Percentiles rank a stretch among this genome's conserved stretches.
Conservation (phyloP, 148 eudicot species). For the Persicaria maculosa region DNA sequence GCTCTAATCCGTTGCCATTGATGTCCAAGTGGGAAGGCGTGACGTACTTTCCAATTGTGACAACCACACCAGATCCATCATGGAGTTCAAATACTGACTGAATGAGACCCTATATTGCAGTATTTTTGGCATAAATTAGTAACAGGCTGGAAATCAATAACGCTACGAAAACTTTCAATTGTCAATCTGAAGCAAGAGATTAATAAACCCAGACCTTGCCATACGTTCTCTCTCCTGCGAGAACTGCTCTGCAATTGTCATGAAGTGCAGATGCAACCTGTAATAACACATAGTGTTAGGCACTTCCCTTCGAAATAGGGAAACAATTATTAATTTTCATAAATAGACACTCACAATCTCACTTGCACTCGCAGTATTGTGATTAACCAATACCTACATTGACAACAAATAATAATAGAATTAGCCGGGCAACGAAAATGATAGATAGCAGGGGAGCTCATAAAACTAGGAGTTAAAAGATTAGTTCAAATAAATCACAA, state of each 20-base stretch:
- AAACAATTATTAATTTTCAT: conserved; percentile 3
- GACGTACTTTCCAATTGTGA: conserved; percentile 86
- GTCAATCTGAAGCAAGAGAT: not conserved
- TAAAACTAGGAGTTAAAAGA: not conserved
- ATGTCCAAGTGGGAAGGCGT: conserved; percentile 81
- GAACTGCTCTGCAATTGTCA: conserved; percentile 92
- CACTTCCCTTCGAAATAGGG: conserved; percentile 8
- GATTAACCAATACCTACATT: conserved; percentile 91
- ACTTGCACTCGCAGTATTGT: conserved; percentile 94
- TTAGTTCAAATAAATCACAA: not conserved
- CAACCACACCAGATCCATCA: conserved; percentile 93
- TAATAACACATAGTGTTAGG: conserved; percentile 21
- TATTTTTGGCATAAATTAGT: not conserved
- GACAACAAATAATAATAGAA: not conserved
- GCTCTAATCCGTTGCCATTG: conserved; percentile 83
- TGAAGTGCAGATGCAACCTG: conserved; percentile 98
- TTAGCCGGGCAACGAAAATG: not conserved
- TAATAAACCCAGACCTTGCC: conserved; percentile 57
- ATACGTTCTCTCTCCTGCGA: conserved; percentile 83
- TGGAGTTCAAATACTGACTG: conserved; percentile 93
- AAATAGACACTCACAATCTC: conserved; percentile 64
- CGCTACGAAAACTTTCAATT: not conserved
- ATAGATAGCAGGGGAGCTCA: not conserved
- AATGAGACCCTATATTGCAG: conserved; percentile 62
- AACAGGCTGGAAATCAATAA: not conserved